Conservation (phyloP, 2,329 filamentous ascomycete genomes). For the Nannizziopsis barbatae region DNA sequence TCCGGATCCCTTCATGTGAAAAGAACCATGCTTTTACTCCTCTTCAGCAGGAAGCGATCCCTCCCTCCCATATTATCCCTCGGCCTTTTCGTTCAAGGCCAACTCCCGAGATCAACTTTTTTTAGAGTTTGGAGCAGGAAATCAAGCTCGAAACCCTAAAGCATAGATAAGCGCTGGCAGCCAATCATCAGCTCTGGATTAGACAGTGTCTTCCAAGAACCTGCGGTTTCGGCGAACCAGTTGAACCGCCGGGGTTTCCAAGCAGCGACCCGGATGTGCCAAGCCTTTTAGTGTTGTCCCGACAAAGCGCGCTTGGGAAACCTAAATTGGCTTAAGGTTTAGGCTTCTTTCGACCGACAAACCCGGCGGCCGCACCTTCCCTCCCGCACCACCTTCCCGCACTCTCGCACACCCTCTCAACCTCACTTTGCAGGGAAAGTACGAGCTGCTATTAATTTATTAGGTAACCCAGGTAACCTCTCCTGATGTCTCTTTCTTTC, state of each 20-base stretch:
- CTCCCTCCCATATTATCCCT: too few relatives aligned
- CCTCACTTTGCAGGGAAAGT: too few relatives aligned
- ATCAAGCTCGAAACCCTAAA: slow-evolving; percentile 8
- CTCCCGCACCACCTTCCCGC: too few relatives aligned
- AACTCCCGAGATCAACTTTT: not conserved
- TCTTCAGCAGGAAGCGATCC: not conserved
- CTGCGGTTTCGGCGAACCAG: not conserved
- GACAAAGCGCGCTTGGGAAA: not conserved
- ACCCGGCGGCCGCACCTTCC: not conserved
- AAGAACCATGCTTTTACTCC: not conserved
- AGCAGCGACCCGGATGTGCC: too few relatives aligned
- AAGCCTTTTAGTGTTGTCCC: too few relatives aligned
- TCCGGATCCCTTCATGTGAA: not conserved
- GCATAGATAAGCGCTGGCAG: slow-evolving; percentile 3
- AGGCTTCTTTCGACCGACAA: slow-evolving; percentile 5
- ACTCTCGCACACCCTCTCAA: too few relatives aligned
- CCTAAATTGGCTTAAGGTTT: slow-evolving; percentile 1
- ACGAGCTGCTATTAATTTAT: too few relatives aligned
- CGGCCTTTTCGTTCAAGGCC: not conserved
- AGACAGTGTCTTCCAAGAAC: not conserved
- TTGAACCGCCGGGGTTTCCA: too few relatives aligned
- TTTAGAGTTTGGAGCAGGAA: not conserved
- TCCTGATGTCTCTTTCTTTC: too few relatives aligned
- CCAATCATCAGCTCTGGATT: slow-evolving; percentile 2
- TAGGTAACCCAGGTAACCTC: too few relatives aligned